A percentile compares a stretch with the other conserved stretches of the same genome.
Conservation (phyloP, 2,329 filamentous ascomycete species). For the Xylaria sp. region DNA sequence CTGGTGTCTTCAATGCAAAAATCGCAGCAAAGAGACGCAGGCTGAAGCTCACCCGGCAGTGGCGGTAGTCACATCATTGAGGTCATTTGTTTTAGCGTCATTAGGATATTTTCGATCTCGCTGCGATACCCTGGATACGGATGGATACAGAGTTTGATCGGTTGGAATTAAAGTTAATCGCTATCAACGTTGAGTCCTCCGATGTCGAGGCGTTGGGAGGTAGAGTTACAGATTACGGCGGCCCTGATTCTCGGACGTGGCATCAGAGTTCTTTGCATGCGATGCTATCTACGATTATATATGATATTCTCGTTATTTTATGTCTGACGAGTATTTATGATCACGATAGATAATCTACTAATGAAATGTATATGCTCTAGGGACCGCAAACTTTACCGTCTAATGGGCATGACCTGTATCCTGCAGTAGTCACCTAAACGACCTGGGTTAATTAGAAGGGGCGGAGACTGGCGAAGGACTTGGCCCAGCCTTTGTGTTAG, state of each 20-base stretch:
- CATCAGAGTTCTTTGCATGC: neutral
- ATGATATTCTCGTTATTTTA: neutral
- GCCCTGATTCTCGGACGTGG: neutral
- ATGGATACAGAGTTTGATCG: neutral
- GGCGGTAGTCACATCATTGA: constrained; percentile 23
- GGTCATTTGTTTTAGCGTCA: neutral
- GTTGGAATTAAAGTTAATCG: neutral
- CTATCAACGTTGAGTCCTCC: constrained; percentile 4
- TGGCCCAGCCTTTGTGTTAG: constrained; percentile 21
- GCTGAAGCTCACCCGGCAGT: constrained; percentile 41
- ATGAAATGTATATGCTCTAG: neutral
- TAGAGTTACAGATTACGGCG: constrained; percentile 6
- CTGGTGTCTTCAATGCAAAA: constrained; percentile 64
- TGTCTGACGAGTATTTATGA: neutral
- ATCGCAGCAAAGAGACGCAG: constrained; percentile 54
- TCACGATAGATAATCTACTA: neutral
- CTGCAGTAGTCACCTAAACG: neutral
- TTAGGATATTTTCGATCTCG: neutral
- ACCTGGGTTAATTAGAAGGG: neutral
- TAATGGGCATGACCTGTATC: neutral
- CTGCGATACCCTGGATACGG: neutral
- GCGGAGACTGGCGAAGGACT: constrained; percentile 20
- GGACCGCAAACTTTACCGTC: neutral
- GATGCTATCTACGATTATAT: constrained; percentile 10
- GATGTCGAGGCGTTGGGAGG: neutral